A percentile compares a stretch with the other conserved stretches of the same genome.
phyloP scores from a whole-genome alignment of 163 green algal genomes.

The Chlamydomonas reinhardtii region DNA sequence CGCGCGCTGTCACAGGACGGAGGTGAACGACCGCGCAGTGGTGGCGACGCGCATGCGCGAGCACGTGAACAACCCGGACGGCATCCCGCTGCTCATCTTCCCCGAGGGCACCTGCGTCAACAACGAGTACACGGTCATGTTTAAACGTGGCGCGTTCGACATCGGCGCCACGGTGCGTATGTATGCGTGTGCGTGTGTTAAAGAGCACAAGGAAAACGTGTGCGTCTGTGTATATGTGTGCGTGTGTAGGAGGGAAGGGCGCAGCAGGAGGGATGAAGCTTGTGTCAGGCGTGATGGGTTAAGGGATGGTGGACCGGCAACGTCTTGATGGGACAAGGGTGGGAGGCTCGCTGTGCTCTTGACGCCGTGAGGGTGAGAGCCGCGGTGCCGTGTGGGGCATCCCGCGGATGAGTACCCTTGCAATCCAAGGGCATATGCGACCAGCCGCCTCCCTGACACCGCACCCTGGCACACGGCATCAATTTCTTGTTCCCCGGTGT shows the following conservation, averaged over 20 bases:
- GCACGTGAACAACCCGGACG: slow-evolving; percentile 76
- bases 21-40: slow-evolving; percentile 79
- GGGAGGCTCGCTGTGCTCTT: no score
- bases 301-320: no score
- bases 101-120: slow-evolving; percentile 99
- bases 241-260: not conserved
- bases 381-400: no score
- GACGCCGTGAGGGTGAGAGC: no score
- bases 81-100: slow-evolving; percentile 96
- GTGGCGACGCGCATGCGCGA: slow-evolving; percentile 85
- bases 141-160: slow-evolving; percentile 98
- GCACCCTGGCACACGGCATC: no score
- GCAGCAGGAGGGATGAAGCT: not conserved
- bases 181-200: no score
- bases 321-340: no score
- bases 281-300: no score
- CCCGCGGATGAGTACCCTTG: no score
- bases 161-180: slow-evolving; percentile 79
- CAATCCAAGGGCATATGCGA: no score
- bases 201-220: no score
- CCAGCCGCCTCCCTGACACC: not conserved
- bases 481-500: no score
- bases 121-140: slow-evolving; percentile 99
- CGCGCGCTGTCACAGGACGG: slow-evolving; percentile 11
- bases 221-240: not conserved